Base-by-base conservation (phyloP, 768 basidiomycete species). In the Rhizopogon vulgaris region DNA sequence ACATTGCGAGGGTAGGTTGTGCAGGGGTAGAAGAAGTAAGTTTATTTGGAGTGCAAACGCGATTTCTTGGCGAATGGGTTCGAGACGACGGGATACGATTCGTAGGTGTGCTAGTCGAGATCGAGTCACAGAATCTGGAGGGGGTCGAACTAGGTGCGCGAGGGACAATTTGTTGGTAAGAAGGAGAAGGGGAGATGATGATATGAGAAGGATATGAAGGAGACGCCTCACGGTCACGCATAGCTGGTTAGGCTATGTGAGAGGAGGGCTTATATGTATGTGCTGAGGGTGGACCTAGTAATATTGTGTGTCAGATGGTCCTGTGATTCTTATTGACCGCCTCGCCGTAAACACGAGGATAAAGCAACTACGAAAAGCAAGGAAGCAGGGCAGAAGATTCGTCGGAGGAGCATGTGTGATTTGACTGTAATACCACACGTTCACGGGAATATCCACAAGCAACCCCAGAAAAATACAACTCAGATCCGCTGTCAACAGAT, bases 1-100 rank as follows among this genome's bases (percentile, higher is more conserved):
- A 66, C 69, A 72, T 72, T 56, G 68, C 64, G 47, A 71, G 64
- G 24, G 71, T 69, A n/a, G 71, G 68, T 47, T 53, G 63, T 41
- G 58, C 60, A 5, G 46, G 38, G 10, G 25, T 24, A n/a, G 56
- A 49, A 14, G 56, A 41, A 14, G 41, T 42, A 3, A 54, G 55
- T 25, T 55, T 41, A 42, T 37, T 39, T 39, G 51, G 27, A 32
- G 57, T 47, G 45, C 42, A 52, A 18, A 49, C 24, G 28, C 52
- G 55, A 54, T 60, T 14, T 52, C 45, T 58, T 54, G 15, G 63
- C 48, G 36, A 52, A 36, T 11, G 60, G 55, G 30, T 55, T 30
- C 9, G 55, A 51, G 38, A 60, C 48, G 27, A 58, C 49, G 50
- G 60, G 39, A 37, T 49, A 48, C 32, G 59, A 41, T 48, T 51